Percentiles rank a stretch among this genome's conserved stretches.
phyloP scores from a whole-genome alignment of 1,139 yeast genomes.

The Geotrichum siamense region DNA sequence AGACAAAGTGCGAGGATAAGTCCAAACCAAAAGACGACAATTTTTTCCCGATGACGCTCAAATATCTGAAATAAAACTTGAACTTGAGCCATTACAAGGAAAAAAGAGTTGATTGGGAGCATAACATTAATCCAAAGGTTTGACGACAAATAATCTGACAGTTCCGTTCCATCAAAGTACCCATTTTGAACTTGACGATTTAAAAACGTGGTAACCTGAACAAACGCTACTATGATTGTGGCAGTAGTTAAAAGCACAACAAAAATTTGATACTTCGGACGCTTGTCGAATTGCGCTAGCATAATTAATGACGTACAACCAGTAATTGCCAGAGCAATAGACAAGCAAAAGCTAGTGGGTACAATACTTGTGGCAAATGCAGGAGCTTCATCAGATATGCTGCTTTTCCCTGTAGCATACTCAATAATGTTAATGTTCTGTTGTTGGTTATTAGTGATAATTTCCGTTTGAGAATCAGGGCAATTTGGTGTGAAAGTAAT shows the following conservation, averaged over 20 bases:
- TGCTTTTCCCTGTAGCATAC: slow-evolving; percentile 5
- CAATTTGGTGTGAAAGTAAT: slow-evolving; percentile 12
- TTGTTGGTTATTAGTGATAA: slow-evolving; percentile 1
- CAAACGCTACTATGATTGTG: slow-evolving; percentile 9
- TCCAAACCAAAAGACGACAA: slow-evolving; percentile 16
- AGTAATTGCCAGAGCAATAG: slow-evolving; percentile 12
- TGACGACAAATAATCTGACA: slow-evolving; percentile 3
- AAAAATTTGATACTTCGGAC: slow-evolving; percentile 15
- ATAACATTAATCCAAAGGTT: slow-evolving; percentile 5
- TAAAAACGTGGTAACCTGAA: slow-evolving; percentile 9
- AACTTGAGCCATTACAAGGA: slow-evolving; percentile 12
- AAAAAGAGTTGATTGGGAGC: slow-evolving; percentile 10
- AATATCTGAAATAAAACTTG: slow-evolving; percentile 16
- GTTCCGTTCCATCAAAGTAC: slow-evolving; percentile 14
- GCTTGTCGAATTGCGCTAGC: slow-evolving; percentile 4
- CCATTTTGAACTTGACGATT: slow-evolving; percentile 9
- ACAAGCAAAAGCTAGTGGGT: slow-evolving; percentile 15
- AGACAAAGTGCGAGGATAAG: slow-evolving; percentile 5
- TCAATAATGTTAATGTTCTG: slow-evolving; percentile 2
- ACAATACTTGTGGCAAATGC: slow-evolving; percentile 16
- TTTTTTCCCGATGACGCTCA: slow-evolving; percentile 11
- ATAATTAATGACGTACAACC: slow-evolving; percentile 9
- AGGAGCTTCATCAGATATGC: background rate
- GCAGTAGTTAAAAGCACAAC: slow-evolving; percentile 9
- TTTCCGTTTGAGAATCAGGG: slow-evolving; percentile 13